These are phyloP conservation scores for Exophiala mesophila DNA, from an alignment of 2,329 filamentous ascomycete genomes.

Conservation along the genomic window DNA sequence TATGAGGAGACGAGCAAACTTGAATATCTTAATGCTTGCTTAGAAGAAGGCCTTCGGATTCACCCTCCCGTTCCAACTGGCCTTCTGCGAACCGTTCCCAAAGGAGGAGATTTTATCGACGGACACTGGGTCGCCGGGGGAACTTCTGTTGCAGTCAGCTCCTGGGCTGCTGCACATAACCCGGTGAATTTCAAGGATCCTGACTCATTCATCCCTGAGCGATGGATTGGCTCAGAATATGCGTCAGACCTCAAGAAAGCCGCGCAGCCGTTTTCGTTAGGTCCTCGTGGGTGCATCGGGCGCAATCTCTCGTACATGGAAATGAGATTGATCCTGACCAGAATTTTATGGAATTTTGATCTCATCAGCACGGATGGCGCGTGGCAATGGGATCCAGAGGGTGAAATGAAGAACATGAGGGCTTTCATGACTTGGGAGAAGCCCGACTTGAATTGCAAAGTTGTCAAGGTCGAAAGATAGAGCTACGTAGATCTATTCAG, in stretches of 20 bases:
- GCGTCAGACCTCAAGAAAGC: conserved; percentile 8
- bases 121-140: conserved; percentile 31
- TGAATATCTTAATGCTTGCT: conserved; percentile 41
- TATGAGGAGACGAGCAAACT: conserved; percentile 31
- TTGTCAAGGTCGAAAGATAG: conserved; percentile 2
- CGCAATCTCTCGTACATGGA: conserved; percentile 47
- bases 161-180: conserved; percentile 27
- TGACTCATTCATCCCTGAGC: conserved; percentile 18
- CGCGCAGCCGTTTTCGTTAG: conserved; percentile 3
- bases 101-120: conserved; percentile 32
- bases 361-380: conserved; percentile 7
- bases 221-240: conserved; percentile 10
- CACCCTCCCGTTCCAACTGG: conserved; percentile 38
- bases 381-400: conserved; percentile 12
- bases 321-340: conserved; percentile 46
- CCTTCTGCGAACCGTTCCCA: conserved; percentile 32
- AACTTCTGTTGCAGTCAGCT: conserved; percentile 26
- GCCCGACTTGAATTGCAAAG: conserved; percentile 11
- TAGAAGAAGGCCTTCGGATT: conserved; percentile 47
- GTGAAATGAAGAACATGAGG: conserved; percentile 13
- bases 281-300: conserved; percentile 4
- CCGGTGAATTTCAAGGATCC: conserved; percentile 26
- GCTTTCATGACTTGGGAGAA: conserved; percentile 14
- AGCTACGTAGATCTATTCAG: neutral
- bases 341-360: conserved; percentile 49